phyloP scores from a whole-genome alignment of 2,329 filamentous ascomycete genomes.

The Cladosporium sp. region DNA sequence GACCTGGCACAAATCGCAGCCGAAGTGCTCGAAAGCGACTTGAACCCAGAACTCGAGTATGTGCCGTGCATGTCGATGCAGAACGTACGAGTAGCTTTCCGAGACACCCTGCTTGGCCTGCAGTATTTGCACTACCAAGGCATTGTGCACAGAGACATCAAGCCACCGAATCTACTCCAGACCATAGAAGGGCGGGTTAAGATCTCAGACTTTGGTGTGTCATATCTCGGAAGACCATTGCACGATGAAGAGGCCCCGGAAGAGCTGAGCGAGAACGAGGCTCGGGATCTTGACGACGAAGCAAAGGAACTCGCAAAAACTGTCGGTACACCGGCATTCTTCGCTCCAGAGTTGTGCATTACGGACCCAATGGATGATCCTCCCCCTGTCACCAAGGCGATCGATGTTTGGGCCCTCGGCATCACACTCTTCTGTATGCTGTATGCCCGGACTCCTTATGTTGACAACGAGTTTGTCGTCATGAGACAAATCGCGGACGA shows the following conservation, averaged over 20 bases:
- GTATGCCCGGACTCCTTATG: constrained; percentile 90
- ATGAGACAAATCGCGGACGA: constrained; percentile 90
- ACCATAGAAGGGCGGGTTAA: constrained; percentile 84
- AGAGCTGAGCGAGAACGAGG: constrained; percentile 70
- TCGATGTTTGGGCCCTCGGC: constrained; percentile 95
- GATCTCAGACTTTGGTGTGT: constrained; percentile 98
- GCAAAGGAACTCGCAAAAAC: constrained; percentile 97
- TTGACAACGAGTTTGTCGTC: constrained; percentile 87
- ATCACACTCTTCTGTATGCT: constrained; percentile 95
- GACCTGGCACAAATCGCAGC: constrained; percentile 45
- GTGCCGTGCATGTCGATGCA: constrained; percentile 89
- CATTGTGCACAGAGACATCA: constrained; percentile 55
- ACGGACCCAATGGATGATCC: constrained; percentile 68
- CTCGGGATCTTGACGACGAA: constrained; percentile 77
- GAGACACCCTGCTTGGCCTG: constrained; percentile 87
- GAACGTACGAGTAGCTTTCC: constrained; percentile 79
- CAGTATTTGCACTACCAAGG: constrained; percentile 73
- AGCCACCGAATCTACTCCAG: constrained; percentile 80
- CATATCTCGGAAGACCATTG: constrained; percentile 88
- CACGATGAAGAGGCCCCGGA: constrained; percentile 66
- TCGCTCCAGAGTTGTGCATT: constrained; percentile 93
- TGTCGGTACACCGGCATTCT: constrained; percentile 95
- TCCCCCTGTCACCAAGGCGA: constrained; percentile 83
- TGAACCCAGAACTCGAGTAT: constrained; percentile 86
- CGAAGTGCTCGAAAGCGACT: constrained; percentile 58